Evolutionary conservation across 768 basidiomycete species (phyloP).

Genomic region (Boletus tomentosulus): DNA sequence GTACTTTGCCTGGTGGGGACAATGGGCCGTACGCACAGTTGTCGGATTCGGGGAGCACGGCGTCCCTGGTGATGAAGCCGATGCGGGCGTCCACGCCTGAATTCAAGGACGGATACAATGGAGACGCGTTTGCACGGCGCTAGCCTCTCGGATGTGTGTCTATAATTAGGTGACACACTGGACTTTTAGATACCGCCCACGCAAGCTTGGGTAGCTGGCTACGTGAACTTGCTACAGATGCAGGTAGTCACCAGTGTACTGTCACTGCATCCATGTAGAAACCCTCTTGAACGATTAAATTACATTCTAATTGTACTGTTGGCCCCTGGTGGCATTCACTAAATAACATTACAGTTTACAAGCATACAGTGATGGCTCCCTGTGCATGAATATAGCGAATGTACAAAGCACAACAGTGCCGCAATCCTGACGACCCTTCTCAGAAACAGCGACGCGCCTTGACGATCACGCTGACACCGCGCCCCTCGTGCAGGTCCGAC

Average conservation of each 20-base stretch:
- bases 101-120: constrained; percentile 8
- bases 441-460: constrained; percentile 14
- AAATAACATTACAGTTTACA: neutral
- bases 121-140: constrained; percentile 15
- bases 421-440: constrained; percentile 2
- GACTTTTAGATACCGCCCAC: constrained; percentile 9
- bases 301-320: constrained; percentile 1
- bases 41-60: constrained; percentile 25
- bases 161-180: neutral
- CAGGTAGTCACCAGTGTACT: no score
- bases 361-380: neutral
- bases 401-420: constrained; percentile 1
- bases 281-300: neutral
- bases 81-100: constrained; percentile 17
- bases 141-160: neutral
- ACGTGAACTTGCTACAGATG: constrained; percentile 19
- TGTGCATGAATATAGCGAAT: constrained; percentile 3
- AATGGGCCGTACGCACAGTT: constrained; percentile 23
- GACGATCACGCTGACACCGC: constrained; percentile 12
- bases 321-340: neutral
- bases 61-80: constrained; percentile 29
- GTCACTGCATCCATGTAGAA: constrained; percentile 1
- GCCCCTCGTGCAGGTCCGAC: constrained; percentile 9
- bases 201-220: constrained; percentile 32
- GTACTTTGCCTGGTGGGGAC: neutral